These are phyloP conservation scores for Wickerhamomyces bisporus DNA, from an alignment of 805 yeast species.

Conservation along the genomic window DNA sequence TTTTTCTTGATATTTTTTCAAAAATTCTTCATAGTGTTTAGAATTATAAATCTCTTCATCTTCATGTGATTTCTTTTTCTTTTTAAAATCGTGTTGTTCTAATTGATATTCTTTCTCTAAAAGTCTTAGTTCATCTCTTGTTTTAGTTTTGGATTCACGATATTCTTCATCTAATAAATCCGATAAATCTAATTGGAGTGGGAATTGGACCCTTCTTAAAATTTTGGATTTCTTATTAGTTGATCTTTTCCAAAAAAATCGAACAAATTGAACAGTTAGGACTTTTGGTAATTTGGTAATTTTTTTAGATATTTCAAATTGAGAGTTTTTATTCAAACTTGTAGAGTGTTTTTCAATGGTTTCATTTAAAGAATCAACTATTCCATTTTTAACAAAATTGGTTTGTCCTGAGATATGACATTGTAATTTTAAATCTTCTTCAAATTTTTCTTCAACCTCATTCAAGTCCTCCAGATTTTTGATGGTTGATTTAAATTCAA, in stretches of 20 bases:
- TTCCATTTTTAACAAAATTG: constrained; percentile 84
- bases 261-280: constrained; percentile 84
- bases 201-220: constrained; percentile 89
- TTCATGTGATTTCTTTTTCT: constrained; percentile 38
- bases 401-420: constrained; percentile 87
- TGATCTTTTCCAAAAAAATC: constrained; percentile 95
- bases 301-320: constrained; percentile 51
- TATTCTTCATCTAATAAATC: constrained; percentile 82
- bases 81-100: constrained; percentile 67
- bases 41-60: constrained; percentile 48
- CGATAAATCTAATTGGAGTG: constrained; percentile 83
- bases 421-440: constrained; percentile 65
- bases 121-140: constrained; percentile 72
- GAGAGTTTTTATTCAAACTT: constrained; percentile 64
- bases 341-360: constrained; percentile 72
- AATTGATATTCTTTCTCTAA: constrained; percentile 72
- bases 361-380: constrained; percentile 69
- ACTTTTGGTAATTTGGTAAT: constrained; percentile 81
- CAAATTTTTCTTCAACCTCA: constrained; percentile 46
- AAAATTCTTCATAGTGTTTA: constrained; percentile 47
- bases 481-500: constrained; percentile 58
- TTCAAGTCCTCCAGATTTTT: constrained; percentile 54
- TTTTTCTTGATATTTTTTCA: constrained; percentile 36
- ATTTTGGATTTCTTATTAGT: constrained; percentile 89
- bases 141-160: constrained; percentile 56